A percentile compares a stretch with the other conserved stretches of the same genome.
Evolutionary conservation across 2,329 filamentous ascomycete genomes (phyloP).

Genomic region (Pseudopyrenochaeta lycopersici): DNA sequence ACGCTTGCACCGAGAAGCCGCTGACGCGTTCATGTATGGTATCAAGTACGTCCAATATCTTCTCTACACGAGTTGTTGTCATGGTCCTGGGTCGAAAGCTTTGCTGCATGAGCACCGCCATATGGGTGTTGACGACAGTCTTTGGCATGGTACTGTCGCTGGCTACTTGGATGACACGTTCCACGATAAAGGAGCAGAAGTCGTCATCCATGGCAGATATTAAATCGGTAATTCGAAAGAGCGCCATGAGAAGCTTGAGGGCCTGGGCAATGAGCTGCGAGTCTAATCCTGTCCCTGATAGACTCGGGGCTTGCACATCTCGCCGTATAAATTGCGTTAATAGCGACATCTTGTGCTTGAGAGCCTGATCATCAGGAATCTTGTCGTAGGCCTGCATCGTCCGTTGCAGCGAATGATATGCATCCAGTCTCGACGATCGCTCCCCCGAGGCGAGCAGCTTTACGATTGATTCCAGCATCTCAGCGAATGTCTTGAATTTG

Average conservation of each 20-base stretch:
- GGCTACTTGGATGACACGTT: constrained; percentile 79
- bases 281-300: constrained; percentile 66
- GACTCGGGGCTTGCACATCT: constrained; percentile 73
- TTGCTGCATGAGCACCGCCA: constrained; percentile 83
- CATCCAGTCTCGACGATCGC: constrained; percentile 78
- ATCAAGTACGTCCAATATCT: constrained; percentile 75
- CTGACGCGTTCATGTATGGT: constrained; percentile 76
- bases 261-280: constrained; percentile 78
- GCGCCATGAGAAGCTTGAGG: constrained; percentile 77
- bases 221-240: constrained; percentile 78
- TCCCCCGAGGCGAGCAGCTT: constrained; percentile 81
- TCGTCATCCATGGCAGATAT: constrained; percentile 76
- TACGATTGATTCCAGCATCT: constrained; percentile 85
- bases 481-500: constrained; percentile 69
- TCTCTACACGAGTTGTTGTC: constrained; percentile 73
- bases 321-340: constrained; percentile 85
- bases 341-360: constrained; percentile 75
- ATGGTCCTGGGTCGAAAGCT: constrained; percentile 79
- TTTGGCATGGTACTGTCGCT: constrained; percentile 76
- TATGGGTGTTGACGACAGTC: constrained; percentile 77
- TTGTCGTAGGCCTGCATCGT: constrained; percentile 84
- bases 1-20: constrained; percentile 82
- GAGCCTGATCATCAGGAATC: constrained; percentile 63
- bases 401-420: constrained; percentile 81
- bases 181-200: constrained; percentile 81